Evolutionary conservation across 2,329 filamentous ascomycete species (phyloP), one percentile per base, ranked within the genome.

Genomic region (Rhynchosporium graminicola): DNA sequence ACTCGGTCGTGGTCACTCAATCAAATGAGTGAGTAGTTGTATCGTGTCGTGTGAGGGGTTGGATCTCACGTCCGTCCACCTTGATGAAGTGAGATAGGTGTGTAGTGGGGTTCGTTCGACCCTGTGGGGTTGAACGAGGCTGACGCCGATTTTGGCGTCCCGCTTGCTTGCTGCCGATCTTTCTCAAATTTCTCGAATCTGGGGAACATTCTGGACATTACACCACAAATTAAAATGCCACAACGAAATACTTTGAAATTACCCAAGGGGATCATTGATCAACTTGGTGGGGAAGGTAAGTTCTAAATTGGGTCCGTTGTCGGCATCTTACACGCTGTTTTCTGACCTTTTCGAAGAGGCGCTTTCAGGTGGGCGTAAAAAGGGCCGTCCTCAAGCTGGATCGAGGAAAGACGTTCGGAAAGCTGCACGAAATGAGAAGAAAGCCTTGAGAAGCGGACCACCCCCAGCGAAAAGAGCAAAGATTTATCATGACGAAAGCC

Each of bases 231-330:
- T 20, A 20, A 20, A 20, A 20, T 20, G n/a, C 68, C 68, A 42
- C 66, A 65, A 43, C 73, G 73, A 38, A 77, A 75, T 56, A 75
- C 74, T 58, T 74, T 81, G 20, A 74, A 77, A 48, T 72, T 83
- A 4, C 80, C 80, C 2, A 74, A 74, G 31, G 71, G 74, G 40
- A 69, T 83, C 6, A 73, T 82, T 42, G 77, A 78, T 58, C 75
- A 82, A 68, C 70, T 83, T 20, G 79, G 75, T 20, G 70, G 71
- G 26, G 70, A 76, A 63, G 69, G 73, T 74, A 62, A 63, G 69
- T 71, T 45, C 20, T 33, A 40, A 26, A 9, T 33, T 51, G 56
- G 36, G 1, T 5, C 28, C 38, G 26, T 33, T 9, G 26, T 54
- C 28, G 54, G 36, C 42, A 51, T n/a, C n/a, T 31, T 42, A 29